Evolutionary conservation across 768 basidiomycete species (phyloP), one percentile per base, ranked within the genome.

Genomic region (Termitomyces sp.): DNA sequence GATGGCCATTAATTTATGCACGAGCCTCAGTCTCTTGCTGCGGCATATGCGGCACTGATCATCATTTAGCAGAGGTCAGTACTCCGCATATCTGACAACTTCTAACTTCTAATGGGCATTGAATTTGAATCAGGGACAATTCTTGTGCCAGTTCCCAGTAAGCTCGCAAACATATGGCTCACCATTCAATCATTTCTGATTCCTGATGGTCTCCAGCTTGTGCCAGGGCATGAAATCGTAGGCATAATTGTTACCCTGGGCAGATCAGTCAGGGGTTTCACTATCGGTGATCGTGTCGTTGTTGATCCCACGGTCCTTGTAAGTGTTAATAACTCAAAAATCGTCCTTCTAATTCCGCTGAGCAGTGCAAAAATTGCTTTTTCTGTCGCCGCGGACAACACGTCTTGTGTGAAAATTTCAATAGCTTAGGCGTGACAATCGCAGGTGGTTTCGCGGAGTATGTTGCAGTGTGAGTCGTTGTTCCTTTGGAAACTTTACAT

Each of bases 401-500:
- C 39, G 74, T 90, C 8, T 71, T 89, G 56, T 91, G 89, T 67
- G 87, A 90, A 67, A 81, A 86, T 71, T 89, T 89, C 69, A 74
- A 79, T 45, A 79, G 84, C 27, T 76, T 83, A 7, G 89, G 89
- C 39, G 82, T 88, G 49, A 85, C 81, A 20, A 64, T 77, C 61
- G 77, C 82, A 42, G 89, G 89, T 47, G 89, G 88, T 30, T 91
- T 91, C 67, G 85, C 88, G 24, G 87, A 89, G 66, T 90, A 88
- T 71, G 80, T 88, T 58, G 76, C 77, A 45, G 86, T 83, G 88
- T 88, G 63, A 67, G 83, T 55, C 14, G 4, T 3, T n/a, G 44
- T 42, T 57, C 39, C 20, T 5, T 36, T 16, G 16, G 4, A n/a
- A n/a, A 9, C 9, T 33, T 18, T 43, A 18, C 5, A 8, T 43